Conservation (phyloP, 176 grass and related monocot genomes). For the Ampelocalamus luodianensis region DNA sequence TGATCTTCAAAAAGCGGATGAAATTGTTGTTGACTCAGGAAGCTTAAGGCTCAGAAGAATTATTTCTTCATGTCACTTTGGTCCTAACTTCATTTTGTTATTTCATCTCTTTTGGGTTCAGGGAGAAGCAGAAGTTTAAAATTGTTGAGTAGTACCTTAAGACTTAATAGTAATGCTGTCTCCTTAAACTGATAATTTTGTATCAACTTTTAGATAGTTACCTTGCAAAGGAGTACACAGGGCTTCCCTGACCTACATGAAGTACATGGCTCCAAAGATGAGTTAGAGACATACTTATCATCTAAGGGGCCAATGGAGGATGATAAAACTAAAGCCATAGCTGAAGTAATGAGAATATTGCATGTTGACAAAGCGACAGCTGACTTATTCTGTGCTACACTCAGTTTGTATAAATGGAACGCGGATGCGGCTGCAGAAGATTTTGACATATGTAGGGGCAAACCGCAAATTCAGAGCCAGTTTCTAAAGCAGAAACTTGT, state of each 20-base stretch:
- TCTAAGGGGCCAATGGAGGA: constrained; percentile 33
- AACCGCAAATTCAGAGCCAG: constrained; percentile 31
- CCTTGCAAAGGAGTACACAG: constrained; percentile 1
- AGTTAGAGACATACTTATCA: constrained; percentile 26
- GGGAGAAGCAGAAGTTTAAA: background rate
- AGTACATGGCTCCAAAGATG: constrained; percentile 15
- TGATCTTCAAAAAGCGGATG: background rate
- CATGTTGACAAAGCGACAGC: constrained; percentile 44
- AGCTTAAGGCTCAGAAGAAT: constrained; percentile 16
- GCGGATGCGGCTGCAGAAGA: constrained; percentile 38
- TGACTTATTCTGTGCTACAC: constrained; percentile 52
- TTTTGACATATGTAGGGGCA: constrained; percentile 47
- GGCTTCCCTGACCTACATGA: constrained; percentile 29
- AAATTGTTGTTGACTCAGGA: constrained; percentile 8
- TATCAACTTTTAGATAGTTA: constrained; percentile 39
- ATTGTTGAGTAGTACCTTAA: constrained; percentile 6
- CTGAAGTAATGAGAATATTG: constrained; percentile 46
- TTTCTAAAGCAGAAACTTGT: constrained; percentile 55
- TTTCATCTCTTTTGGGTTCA: no score
- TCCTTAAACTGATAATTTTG: constrained; percentile 31
- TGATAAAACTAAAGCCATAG: constrained; percentile 54
- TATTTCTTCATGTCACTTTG: no score
- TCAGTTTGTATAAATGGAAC: constrained; percentile 61
- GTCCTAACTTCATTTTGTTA: no score
- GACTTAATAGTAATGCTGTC: background rate